Conservation (phyloP, 768 basidiomycete species). For the Podaxis sp. region DNA sequence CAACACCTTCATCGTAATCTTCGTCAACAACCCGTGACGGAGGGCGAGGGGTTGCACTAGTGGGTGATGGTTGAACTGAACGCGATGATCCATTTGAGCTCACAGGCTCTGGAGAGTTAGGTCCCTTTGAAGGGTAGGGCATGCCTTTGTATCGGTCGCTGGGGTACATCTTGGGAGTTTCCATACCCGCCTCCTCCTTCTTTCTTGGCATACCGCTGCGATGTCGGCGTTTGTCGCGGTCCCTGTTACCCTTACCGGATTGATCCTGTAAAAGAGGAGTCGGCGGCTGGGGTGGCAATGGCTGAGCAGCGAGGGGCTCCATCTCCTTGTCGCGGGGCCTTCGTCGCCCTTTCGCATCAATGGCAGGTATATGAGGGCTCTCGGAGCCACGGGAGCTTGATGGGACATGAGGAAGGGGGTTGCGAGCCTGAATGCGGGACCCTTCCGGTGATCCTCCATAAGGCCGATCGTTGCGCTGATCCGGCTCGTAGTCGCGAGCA, state of each 20-base stretch:
- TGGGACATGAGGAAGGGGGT: constrained; percentile 27
- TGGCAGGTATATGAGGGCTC: constrained; percentile 46
- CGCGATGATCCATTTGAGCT: constrained; percentile 68
- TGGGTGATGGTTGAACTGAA: constrained; percentile 72
- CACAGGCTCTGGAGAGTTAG: constrained; percentile 54
- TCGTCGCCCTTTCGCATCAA: constrained; percentile 42
- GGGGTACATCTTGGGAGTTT: constrained; percentile 33
- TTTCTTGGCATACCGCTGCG: constrained; percentile 23
- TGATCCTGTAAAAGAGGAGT: constrained; percentile 8
- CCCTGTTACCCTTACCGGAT: background rate
- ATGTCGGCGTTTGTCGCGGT: constrained; percentile 14
- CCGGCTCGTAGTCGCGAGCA: constrained; percentile 43
- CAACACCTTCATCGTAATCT: constrained; percentile 87
- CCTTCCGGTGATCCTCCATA: constrained; percentile 43
- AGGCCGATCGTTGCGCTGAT: constrained; percentile 28
- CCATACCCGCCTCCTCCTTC: constrained; percentile 41
- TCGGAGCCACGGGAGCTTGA: constrained; percentile 48
- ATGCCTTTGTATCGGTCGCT: constrained; percentile 13
- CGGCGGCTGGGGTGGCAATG: constrained; percentile 9
- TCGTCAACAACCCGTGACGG: constrained; percentile 78
- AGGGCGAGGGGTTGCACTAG: constrained; percentile 51
- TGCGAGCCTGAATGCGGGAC: constrained; percentile 26
- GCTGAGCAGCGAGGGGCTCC: constrained; percentile 6
- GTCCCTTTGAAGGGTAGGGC: constrained; percentile 28
- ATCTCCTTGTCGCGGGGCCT: constrained; percentile 30